Evolutionary conservation across 176 grass and related monocot species (phyloP), one percentile per base, ranked within the genome.

Genomic region (Elymus sibiricus): DNA sequence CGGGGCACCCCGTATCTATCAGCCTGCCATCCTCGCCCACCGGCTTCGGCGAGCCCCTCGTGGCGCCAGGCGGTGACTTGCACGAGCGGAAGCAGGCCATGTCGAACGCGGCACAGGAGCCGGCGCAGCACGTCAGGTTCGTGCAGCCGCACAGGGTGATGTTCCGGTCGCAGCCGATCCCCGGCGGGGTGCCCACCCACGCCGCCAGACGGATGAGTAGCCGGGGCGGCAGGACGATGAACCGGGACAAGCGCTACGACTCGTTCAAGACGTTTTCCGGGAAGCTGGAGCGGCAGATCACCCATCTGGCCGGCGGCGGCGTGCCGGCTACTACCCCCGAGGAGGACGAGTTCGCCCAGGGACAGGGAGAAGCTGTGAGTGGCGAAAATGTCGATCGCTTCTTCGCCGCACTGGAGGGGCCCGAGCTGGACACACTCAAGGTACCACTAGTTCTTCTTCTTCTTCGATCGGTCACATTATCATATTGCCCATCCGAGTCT

Each of bases 181-280:
- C 88, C 46, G 44, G 69, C 39, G 81, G 60, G 19, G 13, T 32
- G 70, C 76, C 49, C 5, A 2, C 46, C 8, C 46, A 70, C 8
- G 1, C 47, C 21, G 43, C 3, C 39, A 24, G 63, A 31, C 16
- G 65, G 56, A 25, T 69, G 19, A 49, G 46, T 1, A 81, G 68
- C 58, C 77, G 64, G 10, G 31, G 17, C 16, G 82, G 28, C 34
- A 37, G 65, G 73, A 12, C 24, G 13, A 37, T 91, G 39, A 26
- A n/a, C 38, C 78, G 91, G 53, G 93, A 94, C 83, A 86, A 32
- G n/a, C 49, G 87, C 8, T 97, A 88, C 84, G 92, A 97, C 88
- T 73, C 92, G 22, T 97, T 95, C 88, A 97, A 97, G 88, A 97
- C 95, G 37, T 97, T 87, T 78, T 93, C 90, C 47, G 92, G 95